Conservation (phyloP, 2,329 filamentous ascomycete species). For the Alternaria viburni region DNA sequence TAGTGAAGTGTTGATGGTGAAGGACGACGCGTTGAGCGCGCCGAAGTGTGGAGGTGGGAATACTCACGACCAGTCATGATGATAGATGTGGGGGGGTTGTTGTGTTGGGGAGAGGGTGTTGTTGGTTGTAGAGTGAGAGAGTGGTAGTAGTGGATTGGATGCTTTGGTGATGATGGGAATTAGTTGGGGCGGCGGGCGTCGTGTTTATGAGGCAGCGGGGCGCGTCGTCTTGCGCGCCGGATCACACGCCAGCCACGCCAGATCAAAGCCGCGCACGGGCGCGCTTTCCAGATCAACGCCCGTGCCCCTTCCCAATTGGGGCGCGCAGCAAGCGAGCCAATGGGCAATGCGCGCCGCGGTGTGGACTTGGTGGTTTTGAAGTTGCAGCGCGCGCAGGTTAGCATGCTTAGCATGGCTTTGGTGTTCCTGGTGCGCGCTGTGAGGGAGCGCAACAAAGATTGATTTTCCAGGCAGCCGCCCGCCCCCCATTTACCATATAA, state of each 20-base stretch:
- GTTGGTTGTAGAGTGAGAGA: constrained; percentile 1
- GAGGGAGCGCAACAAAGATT: constrained; percentile 32
- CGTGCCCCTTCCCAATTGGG: constrained; percentile 36
- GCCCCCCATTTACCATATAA: constrained; percentile 47
- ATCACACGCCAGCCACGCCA: constrained; percentile 34
- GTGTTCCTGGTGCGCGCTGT: constrained; percentile 35
- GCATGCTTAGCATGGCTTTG: constrained; percentile 27
- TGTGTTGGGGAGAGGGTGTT: constrained; percentile 9
- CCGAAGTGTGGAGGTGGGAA: constrained; percentile 9
- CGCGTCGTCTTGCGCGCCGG: constrained; percentile 30
- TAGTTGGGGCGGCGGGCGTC: constrained; percentile 19
- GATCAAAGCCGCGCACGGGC: constrained; percentile 44
- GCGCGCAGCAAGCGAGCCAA: constrained; percentile 33
- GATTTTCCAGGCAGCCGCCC: constrained; percentile 47
- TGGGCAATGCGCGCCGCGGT: constrained; percentile 16
- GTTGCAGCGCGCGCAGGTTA: constrained; percentile 27
- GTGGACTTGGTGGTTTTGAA: constrained; percentile 22
- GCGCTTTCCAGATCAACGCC: constrained; percentile 41
- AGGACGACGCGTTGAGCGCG: constrained; percentile 4
- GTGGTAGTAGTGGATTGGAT: constrained; percentile 9
- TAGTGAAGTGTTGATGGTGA: constrained; percentile 35
- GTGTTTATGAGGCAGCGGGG: constrained; percentile 35
- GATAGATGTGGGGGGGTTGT: constrained; percentile 33
- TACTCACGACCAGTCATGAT: constrained; percentile 56
- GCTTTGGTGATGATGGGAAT: constrained; percentile 21